These are phyloP conservation scores for Nicotiana noctiflora DNA, from an alignment of 257 asterid genomes.

Conservation along the genomic window DNA sequence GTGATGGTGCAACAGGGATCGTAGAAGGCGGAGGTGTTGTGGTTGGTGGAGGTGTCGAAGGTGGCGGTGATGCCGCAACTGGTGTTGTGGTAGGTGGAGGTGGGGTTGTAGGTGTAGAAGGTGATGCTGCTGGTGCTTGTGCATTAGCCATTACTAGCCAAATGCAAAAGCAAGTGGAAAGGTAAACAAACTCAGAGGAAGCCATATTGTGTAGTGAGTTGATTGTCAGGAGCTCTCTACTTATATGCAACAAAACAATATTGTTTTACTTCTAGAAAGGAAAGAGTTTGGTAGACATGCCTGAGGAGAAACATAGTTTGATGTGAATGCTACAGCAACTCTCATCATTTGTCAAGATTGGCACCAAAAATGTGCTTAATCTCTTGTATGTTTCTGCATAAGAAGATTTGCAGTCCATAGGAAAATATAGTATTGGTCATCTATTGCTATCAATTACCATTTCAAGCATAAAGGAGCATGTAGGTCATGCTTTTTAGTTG, in stretches of 20 bases:
- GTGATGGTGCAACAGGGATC: slow-evolving; percentile 19
- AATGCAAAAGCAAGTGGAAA: slow-evolving; percentile 46
- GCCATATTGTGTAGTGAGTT: slow-evolving; percentile 46
- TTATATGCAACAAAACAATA: slow-evolving; percentile 21
- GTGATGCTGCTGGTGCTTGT: slow-evolving; percentile 84
- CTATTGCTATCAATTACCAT: slow-evolving; percentile 21
- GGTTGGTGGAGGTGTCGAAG: background rate
- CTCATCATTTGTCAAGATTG: slow-evolving; percentile 23
- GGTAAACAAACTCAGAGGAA: slow-evolving; percentile 28
- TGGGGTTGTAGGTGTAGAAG: slow-evolving; percentile 32
- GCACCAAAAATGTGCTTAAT: background rate
- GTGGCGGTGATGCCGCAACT: slow-evolving; percentile 15
- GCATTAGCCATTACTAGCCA: slow-evolving; percentile 45
- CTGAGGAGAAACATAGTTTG: slow-evolving; percentile 33
- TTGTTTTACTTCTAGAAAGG: background rate
- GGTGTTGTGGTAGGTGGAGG: slow-evolving; percentile 34
- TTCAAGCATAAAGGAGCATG: background rate
- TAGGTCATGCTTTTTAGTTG: background rate
- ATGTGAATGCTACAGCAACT: slow-evolving; percentile 29
- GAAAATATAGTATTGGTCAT: slow-evolving; percentile 19
- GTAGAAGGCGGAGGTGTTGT: background rate
- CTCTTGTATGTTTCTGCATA: background rate
- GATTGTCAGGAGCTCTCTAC: slow-evolving; percentile 23
- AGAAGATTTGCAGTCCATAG: background rate
- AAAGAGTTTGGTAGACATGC: slow-evolving; percentile 38